Conservation (phyloP, 495 filamentous ascomycete species). For the Hypomontagnella monticulosa region DNA sequence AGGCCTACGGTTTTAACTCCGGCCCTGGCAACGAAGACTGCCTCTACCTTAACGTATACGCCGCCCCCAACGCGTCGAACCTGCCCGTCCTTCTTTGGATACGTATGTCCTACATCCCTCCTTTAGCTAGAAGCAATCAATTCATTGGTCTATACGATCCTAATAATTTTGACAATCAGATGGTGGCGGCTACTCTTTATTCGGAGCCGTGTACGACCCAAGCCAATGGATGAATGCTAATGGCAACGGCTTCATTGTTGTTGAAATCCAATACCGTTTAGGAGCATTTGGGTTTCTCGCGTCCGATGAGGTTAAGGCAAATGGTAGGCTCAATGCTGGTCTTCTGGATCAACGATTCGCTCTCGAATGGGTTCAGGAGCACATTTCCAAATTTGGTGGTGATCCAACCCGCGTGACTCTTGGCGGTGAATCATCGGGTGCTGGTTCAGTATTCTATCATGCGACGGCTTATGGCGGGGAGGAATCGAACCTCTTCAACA, state of each 20-base stretch:
- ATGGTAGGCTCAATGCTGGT: slow-evolving; percentile 69
- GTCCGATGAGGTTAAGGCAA: slow-evolving; percentile 44
- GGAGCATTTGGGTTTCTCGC: slow-evolving; percentile 63
- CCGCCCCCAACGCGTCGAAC: slow-evolving; percentile 50
- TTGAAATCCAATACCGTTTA: slow-evolving; percentile 60
- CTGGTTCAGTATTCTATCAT: slow-evolving; percentile 67
- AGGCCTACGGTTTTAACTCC: slow-evolving; percentile 31
- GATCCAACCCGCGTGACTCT: slow-evolving; percentile 73
- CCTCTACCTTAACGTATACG: slow-evolving; percentile 60
- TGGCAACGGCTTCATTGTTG: slow-evolving; percentile 56
- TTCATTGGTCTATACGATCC: slow-evolving; percentile 4
- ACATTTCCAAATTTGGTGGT: slow-evolving; percentile 76
- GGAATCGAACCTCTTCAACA: slow-evolving; percentile 57
- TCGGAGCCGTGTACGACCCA: slow-evolving; percentile 53
- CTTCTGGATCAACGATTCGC: slow-evolving; percentile 75
- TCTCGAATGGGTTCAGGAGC: slow-evolving; percentile 76
- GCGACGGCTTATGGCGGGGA: slow-evolving; percentile 46
- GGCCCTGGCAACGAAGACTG: slow-evolving; percentile 60
- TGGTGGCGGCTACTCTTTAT: slow-evolving; percentile 54
- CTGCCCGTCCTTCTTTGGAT: slow-evolving; percentile 54
- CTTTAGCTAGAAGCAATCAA: not conserved
- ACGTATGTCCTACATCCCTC: slow-evolving; percentile 36
- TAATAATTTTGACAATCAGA: slow-evolving; percentile 34
- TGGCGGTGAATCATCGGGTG: slow-evolving; percentile 76
- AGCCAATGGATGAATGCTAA: slow-evolving; percentile 52